A percentile compares a stretch with the other conserved stretches of the same genome.
Evolutionary conservation across 2,329 filamentous ascomycete species (phyloP).

Genomic region (Diaporthe helianthi): DNA sequence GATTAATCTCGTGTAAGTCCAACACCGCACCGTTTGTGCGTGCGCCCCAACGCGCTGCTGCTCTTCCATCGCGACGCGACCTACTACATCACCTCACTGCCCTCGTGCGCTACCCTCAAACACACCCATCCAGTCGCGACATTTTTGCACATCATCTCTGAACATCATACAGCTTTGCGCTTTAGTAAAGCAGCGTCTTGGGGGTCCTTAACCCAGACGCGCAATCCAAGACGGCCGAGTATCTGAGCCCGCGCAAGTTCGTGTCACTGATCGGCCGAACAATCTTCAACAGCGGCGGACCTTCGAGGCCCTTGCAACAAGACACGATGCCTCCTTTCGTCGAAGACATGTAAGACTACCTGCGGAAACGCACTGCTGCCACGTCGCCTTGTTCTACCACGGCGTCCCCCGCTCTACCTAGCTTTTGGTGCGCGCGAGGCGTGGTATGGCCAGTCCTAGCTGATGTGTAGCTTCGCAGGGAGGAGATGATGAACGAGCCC

Average conservation of each 20-base stretch:
- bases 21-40: neutral
- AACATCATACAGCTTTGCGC: conserved; percentile 19
- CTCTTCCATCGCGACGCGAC: neutral
- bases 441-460: neutral
- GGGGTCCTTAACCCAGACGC: conserved; percentile 26
- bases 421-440: neutral
- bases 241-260: conserved; percentile 29
- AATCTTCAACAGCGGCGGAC: conserved; percentile 11
- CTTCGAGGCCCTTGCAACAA: neutral
- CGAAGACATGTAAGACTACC: conserved; percentile 29
- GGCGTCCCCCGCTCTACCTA: neutral
- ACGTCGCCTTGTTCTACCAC: neutral
- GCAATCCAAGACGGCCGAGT: conserved; percentile 31
- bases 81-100: neutral
- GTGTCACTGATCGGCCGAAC: conserved; percentile 28
- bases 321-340: conserved; percentile 31
- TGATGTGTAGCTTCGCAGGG: conserved; percentile 7
- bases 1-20: neutral
- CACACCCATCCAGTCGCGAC: neutral
- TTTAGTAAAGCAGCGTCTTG: conserved; percentile 24
- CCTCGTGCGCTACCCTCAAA: neutral
- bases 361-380: neutral
- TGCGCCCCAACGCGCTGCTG: neutral
- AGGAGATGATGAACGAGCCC: conserved; percentile 16
- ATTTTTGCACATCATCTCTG: conserved; percentile 11